Evolutionary conservation across 2,329 filamentous ascomycete genomes (phyloP).

Genomic region (Aspergillus persii): DNA sequence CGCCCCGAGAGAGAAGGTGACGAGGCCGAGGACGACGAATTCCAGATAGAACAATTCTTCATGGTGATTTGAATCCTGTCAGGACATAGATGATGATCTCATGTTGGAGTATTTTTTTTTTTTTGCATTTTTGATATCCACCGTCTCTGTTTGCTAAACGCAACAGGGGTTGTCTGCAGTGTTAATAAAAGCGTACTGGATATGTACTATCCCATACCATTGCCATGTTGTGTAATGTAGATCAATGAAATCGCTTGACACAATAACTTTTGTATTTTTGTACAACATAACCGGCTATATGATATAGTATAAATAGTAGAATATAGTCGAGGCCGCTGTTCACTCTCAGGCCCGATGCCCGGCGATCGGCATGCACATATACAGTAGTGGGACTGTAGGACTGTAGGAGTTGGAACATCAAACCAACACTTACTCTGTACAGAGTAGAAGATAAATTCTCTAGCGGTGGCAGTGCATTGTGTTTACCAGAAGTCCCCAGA

Average conservation of each 20-base stretch:
- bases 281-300: no score
- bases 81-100: slow-evolving; percentile 29
- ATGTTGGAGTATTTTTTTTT: background rate
- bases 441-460: background rate
- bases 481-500: background rate
- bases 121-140: background rate
- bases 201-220: no score
- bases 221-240: no score
- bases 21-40: slow-evolving; percentile 14
- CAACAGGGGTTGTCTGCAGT: background rate
- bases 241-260: no score
- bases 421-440: background rate
- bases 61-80: slow-evolving; percentile 19
- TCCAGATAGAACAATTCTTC: background rate
- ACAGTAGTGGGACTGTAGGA: no score
- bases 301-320: no score
- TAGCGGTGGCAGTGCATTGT: background rate
- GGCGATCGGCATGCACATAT: background rate
- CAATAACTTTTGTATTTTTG: no score
- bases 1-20: slow-evolving; percentile 10
- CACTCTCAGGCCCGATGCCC: background rate
- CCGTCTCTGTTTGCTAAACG: no score
- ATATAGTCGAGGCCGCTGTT: background rate
- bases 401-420: no score
- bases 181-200: background rate